Conservation (phyloP, 2,329 filamentous ascomycete genomes). For the Hypoxylon sp. region DNA sequence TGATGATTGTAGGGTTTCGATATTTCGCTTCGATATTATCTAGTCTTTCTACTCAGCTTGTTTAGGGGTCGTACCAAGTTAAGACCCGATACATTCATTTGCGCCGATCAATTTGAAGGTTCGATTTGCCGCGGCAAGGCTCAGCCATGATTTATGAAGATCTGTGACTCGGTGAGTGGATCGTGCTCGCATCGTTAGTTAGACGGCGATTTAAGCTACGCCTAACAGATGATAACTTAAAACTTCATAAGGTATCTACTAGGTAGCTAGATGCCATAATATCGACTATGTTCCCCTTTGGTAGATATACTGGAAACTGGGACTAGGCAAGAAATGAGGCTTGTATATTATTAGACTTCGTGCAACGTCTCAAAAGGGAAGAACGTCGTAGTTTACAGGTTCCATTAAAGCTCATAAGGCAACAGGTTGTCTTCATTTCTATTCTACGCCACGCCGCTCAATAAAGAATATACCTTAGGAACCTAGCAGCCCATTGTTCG, state of each 20-base stretch:
- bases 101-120: conserved; percentile 18
- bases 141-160: not conserved
- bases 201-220: not conserved
- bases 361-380: not conserved
- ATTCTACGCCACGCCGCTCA: not conserved
- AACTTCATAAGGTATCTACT: not conserved
- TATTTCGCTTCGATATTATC: conserved; percentile 24
- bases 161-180: not conserved
- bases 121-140: conserved; percentile 5
- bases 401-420: not conserved
- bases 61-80: conserved; percentile 9
- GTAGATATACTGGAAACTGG: not conserved
- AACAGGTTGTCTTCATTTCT: not conserved
- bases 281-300: too few relatives aligned
- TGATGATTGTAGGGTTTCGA: conserved; percentile 4
- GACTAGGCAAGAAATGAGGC: not conserved
- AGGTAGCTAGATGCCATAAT: not conserved
- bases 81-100: conserved; percentile 32
- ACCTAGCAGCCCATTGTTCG: not conserved
- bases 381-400: not conserved
- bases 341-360: not conserved
- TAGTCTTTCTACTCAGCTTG: conserved; percentile 3
- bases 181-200: too few relatives aligned
- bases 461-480: not conserved
- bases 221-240: not conserved